Conservation (phyloP, 371 early-diverging fungal genomes). For the Choanephora cucurbitarum region DNA sequence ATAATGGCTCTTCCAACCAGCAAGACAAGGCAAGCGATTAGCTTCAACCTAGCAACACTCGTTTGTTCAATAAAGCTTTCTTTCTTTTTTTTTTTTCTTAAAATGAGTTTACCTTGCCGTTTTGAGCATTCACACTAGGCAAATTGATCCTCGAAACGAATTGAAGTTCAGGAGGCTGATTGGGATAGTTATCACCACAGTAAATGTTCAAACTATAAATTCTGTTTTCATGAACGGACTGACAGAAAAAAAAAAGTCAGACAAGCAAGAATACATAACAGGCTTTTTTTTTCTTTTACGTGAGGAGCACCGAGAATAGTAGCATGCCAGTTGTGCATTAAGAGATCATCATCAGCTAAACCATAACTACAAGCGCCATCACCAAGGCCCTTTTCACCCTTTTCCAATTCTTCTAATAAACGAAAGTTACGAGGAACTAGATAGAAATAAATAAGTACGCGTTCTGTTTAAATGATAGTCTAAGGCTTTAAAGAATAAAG, state of each 20-base stretch:
- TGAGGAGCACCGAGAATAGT: conserved; percentile 95
- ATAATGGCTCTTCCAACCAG: conserved; percentile 79
- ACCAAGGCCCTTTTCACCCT: conserved; percentile 96
- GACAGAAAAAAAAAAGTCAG: neutral
- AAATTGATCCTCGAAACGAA: conserved; percentile 89
- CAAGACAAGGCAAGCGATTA: conserved; percentile 68
- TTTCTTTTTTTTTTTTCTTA: neutral
- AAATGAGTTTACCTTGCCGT: conserved; percentile 71
- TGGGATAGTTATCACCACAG: conserved; percentile 90
- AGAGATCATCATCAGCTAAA: conserved; percentile 85
- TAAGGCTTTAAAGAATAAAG: too few species aligned
- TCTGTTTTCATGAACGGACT: conserved; percentile 94
- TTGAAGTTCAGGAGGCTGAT: conserved; percentile 73
- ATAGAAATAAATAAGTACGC: conserved; percentile 1
- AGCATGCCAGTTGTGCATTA: conserved; percentile 87
- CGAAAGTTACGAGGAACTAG: conserved; percentile 95
- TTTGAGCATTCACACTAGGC: conserved; percentile 83
- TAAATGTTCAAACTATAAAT: conserved; percentile 86
- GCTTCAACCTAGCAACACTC: conserved; percentile 82
- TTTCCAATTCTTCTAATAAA: conserved; percentile 95
- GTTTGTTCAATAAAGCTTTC: neutral
- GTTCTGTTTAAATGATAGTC: neutral
- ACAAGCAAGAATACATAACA: too few species aligned
- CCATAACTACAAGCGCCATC: conserved; percentile 96
- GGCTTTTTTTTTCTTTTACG: conserved; percentile 51